Evolutionary conservation across 2,329 filamentous ascomycete genomes (phyloP).

Genomic region (Ophiocordyceps camponoti-floridani): DNA sequence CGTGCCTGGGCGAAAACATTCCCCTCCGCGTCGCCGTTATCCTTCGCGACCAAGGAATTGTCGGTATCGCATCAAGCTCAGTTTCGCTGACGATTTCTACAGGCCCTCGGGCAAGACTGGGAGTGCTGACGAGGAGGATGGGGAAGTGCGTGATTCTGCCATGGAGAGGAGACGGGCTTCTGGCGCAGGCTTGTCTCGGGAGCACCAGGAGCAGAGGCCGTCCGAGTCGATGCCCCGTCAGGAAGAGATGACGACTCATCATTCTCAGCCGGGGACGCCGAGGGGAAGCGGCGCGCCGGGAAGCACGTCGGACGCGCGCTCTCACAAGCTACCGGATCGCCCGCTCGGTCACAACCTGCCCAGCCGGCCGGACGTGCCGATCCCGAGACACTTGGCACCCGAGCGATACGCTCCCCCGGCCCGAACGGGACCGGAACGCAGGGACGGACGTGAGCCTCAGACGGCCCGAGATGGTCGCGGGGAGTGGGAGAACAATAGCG

Average conservation of each 20-base stretch:
- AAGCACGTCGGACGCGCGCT: slow-evolving; percentile 11
- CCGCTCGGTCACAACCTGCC: slow-evolving; percentile 25
- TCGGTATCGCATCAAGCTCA: no score
- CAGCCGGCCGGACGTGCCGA: slow-evolving; percentile 38
- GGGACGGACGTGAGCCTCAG: slow-evolving; percentile 11
- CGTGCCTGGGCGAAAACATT: slow-evolving; percentile 4
- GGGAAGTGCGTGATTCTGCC: slow-evolving; percentile 46
- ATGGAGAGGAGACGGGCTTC: slow-evolving; percentile 11
- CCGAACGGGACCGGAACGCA: slow-evolving; percentile 20
- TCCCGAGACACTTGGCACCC: slow-evolving; percentile 26
- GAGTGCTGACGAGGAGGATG: slow-evolving; percentile 45
- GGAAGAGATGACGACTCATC: slow-evolving; percentile 4
- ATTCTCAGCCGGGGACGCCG: slow-evolving; percentile 11
- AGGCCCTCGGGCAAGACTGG: slow-evolving; percentile 6
- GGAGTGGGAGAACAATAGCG: slow-evolving; percentile 8
- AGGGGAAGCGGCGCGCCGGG: slow-evolving; percentile 8
- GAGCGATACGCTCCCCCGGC: slow-evolving; percentile 25
- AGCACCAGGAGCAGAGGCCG: slow-evolving; percentile 15
- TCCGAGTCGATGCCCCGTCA: slow-evolving; percentile 7
- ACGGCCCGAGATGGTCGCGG: slow-evolving; percentile 10
- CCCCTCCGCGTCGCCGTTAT: background rate
- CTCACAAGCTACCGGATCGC: slow-evolving; percentile 18
- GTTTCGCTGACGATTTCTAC: slow-evolving; percentile 4
- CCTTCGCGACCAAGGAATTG: no score
- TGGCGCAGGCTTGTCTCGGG: slow-evolving; percentile 9